Evolutionary conservation across 108 stramenopile genomes (phyloP).

Genomic region (Nannochloropsis gaditana): DNA sequence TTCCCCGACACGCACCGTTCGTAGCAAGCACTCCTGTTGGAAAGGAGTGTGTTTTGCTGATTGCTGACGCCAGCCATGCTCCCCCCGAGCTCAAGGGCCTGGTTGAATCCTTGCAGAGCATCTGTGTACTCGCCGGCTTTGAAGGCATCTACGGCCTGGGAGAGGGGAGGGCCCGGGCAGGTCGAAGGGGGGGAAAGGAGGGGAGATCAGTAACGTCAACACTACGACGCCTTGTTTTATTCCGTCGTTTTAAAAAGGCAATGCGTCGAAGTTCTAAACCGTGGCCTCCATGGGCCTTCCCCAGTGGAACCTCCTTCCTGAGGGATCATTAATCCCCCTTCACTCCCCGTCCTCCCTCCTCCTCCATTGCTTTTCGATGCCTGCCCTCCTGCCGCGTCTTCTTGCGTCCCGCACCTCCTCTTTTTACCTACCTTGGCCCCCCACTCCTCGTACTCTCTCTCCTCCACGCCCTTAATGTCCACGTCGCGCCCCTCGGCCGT

Average conservation of each 20-base stretch:
- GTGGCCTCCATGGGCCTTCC: no score
- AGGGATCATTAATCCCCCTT: no score
- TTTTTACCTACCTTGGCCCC: background rate
- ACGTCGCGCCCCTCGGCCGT: background rate
- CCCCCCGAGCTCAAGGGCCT: background rate
- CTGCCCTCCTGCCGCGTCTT: no score
- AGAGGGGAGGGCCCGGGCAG: background rate
- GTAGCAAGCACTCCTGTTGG: background rate
- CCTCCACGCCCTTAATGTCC: constrained; percentile 8
- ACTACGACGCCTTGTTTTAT: no score
- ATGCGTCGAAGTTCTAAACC: no score
- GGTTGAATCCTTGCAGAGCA: background rate
- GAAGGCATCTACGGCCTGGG: background rate
- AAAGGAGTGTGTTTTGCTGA: background rate
- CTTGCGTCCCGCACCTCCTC: background rate
- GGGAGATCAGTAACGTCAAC: background rate
- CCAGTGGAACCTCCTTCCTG: no score
- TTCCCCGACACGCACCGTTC: background rate
- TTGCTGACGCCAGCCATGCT: background rate
- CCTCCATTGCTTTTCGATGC: no score
- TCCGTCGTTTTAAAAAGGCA: no score
- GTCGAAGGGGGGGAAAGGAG: background rate
- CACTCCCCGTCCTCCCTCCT: no score
- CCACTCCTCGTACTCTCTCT: background rate
- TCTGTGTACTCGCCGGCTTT: background rate